These are phyloP conservation scores for Aspergillus latus DNA, from an alignment of 2,329 filamentous ascomycete species.

Conservation along the genomic window DNA sequence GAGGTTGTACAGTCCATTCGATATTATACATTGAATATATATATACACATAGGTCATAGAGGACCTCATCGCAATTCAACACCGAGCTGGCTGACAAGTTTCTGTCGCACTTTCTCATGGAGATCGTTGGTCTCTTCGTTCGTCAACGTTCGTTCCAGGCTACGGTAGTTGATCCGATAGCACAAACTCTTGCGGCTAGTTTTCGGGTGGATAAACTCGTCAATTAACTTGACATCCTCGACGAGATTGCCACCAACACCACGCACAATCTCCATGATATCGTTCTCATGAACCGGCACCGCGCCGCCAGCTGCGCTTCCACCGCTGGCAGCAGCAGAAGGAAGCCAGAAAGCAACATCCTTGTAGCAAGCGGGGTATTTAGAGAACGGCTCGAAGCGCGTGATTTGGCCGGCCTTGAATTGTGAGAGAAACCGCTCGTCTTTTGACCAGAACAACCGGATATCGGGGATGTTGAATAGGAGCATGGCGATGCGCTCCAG, in stretches of 20 bases:
- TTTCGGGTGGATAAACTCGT: conserved; percentile 86
- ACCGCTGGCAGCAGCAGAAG: conserved; percentile 40
- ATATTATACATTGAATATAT: conserved; percentile 8
- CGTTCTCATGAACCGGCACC: conserved; percentile 79
- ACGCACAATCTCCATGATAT: conserved; percentile 93
- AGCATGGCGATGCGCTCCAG: conserved; percentile 97
- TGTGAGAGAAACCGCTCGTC: conserved; percentile 84
- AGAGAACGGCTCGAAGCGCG: conserved; percentile 80
- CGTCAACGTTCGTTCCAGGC: conserved; percentile 84
- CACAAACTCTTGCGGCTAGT: conserved; percentile 80
- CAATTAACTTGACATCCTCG: conserved; percentile 81
- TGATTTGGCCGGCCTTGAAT: conserved; percentile 61
- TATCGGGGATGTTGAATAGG: conserved; percentile 92
- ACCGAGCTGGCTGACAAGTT: conserved; percentile 68
- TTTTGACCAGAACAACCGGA: conserved; percentile 90
- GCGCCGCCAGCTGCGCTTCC: conserved; percentile 41
- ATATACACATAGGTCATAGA: background rate
- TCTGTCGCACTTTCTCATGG: conserved; percentile 66
- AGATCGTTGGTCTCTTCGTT: conserved; percentile 75
- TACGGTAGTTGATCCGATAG: conserved; percentile 92
- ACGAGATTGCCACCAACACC: conserved; percentile 77
- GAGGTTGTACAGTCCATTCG: conserved; percentile 6
- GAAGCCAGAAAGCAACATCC: conserved; percentile 93
- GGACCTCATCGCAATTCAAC: conserved; percentile 69
- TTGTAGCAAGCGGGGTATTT: conserved; percentile 87